Conservation (phyloP, 2,329 filamentous ascomycete species). For the Ophiognomonia clavigignenti-juglandacearum region DNA sequence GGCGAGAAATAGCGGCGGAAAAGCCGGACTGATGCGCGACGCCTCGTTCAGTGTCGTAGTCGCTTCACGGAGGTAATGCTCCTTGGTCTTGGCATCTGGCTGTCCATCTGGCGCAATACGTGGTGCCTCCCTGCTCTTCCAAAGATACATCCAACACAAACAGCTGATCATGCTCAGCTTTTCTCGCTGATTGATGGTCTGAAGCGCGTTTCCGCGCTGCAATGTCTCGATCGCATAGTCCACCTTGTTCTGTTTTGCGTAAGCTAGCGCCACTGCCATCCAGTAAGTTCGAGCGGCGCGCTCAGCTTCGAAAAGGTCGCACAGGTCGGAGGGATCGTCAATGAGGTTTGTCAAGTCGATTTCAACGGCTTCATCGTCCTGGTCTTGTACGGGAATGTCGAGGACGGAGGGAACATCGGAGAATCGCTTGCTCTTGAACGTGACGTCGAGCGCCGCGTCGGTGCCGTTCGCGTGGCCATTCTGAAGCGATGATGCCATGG, state of each 20-base stretch:
- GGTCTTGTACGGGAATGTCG: slow-evolving; percentile 62
- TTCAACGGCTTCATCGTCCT: slow-evolving; percentile 75
- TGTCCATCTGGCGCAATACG: slow-evolving; percentile 58
- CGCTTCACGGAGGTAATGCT: slow-evolving; percentile 86
- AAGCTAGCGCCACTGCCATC: slow-evolving; percentile 96
- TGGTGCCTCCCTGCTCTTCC: slow-evolving; percentile 79
- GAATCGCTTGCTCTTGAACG: slow-evolving; percentile 51
- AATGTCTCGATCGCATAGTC: slow-evolving; percentile 76
- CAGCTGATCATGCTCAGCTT: slow-evolving; percentile 79
- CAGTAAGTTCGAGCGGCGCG: slow-evolving; percentile 86
- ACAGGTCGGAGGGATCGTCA: slow-evolving; percentile 92
- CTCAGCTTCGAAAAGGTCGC: slow-evolving; percentile 91
- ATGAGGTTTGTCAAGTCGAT: slow-evolving; percentile 87
- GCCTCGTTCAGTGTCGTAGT: slow-evolving; percentile 91
- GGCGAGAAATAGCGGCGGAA: slow-evolving; percentile 85
- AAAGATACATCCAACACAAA: slow-evolving; percentile 85
- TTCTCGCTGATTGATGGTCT: slow-evolving; percentile 70
- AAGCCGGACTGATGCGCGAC: slow-evolving; percentile 87
- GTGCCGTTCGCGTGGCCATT: slow-evolving; percentile 42
- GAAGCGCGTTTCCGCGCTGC: slow-evolving; percentile 67
- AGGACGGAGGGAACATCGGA: slow-evolving; percentile 61
- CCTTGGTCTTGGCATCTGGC: slow-evolving; percentile 80
- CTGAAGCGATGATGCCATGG: slow-evolving; percentile 36
- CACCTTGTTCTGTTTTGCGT: slow-evolving; percentile 91
- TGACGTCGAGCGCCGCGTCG: slow-evolving; percentile 31